phyloP scores from a whole-genome alignment of 2,329 filamentous ascomycete species.

The Hypomyces rosellus region DNA sequence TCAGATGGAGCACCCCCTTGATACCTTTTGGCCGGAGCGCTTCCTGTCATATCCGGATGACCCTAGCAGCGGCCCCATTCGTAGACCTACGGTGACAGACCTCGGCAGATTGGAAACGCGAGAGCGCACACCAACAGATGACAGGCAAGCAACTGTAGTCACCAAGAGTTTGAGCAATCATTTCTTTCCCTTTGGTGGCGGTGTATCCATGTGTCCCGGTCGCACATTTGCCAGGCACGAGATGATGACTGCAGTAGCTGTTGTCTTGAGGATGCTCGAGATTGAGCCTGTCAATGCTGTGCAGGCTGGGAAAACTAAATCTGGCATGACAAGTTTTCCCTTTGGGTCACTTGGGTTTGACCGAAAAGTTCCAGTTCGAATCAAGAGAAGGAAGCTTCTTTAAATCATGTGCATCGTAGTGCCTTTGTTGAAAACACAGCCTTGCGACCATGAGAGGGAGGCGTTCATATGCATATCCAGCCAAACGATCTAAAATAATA shows the following conservation, averaged over 20 bases:
- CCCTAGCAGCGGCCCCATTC: neutral
- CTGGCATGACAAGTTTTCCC: neutral
- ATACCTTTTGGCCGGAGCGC: neutral
- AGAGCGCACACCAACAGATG: neutral
- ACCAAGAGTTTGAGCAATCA: neutral
- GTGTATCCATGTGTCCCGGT: neutral
- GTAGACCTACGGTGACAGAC: neutral
- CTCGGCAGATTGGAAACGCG: neutral
- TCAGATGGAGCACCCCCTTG: neutral
- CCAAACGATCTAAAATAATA: no score
- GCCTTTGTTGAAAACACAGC: no score
- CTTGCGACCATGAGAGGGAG: no score
- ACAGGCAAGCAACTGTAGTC: neutral
- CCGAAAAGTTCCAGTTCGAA: neutral
- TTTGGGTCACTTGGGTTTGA: neutral
- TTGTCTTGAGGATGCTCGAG: neutral
- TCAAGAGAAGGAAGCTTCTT: neutral
- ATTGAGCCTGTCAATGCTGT: neutral
- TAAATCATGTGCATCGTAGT: no score
- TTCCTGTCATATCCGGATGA: neutral
- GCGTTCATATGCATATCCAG: no score
- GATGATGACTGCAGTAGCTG: neutral
- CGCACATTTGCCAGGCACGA: neutral
- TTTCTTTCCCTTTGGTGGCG: neutral
- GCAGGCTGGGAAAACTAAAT: neutral